Evolutionary conservation across 371 early-diverging fungal species (phyloP), one percentile per base, ranked within the genome.

Genomic region (Mucor sp.): DNA sequence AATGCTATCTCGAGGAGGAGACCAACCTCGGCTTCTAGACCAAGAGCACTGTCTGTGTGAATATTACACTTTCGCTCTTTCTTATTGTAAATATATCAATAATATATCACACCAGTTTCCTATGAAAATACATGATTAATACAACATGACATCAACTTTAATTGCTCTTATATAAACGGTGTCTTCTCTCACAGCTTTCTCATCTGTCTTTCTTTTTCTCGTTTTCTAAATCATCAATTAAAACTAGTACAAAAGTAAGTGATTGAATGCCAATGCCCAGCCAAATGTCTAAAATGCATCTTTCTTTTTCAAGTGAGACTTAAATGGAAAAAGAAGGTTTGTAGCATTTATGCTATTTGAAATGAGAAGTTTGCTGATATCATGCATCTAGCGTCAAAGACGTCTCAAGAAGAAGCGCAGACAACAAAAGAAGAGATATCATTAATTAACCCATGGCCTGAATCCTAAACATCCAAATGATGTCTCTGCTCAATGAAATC

Each of bases 321-420:
- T 27, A 73, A 71, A 64, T 69, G 66, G 74, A 78, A 69, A 63
- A 74, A 76, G 61, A 79, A 67, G 67, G 62, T 67, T 19, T 44
- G 44, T 19, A 44, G 6, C n/a, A 44, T n/a, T 3, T 44, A 43
- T 32, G 23, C 43, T 39, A 4, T 37, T 37, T 4, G 37, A 14
- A 2, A 6, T 0, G 17, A 41, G 14, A 21, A 0, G 2, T 39
- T 9, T 3, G 21, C 27, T 62, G 17, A 35, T n/a, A n/a, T 35
- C 15, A n/a, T 21, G n/a, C 28, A 14, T 43, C 48, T 68, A 81
- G 76, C 74, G 80, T 65, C 76, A 76, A 74, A 69, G 78, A 74
- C 72, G 75, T 64, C 75, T 77, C 32, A 77, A 74, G 27, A 35
- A 39, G 12, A 72, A 70, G 67, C 57, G 73, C 62, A 76, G 33